phyloP scores from a whole-genome alignment of 495 filamentous ascomycete species.

The Penicillium cinerascens region DNA sequence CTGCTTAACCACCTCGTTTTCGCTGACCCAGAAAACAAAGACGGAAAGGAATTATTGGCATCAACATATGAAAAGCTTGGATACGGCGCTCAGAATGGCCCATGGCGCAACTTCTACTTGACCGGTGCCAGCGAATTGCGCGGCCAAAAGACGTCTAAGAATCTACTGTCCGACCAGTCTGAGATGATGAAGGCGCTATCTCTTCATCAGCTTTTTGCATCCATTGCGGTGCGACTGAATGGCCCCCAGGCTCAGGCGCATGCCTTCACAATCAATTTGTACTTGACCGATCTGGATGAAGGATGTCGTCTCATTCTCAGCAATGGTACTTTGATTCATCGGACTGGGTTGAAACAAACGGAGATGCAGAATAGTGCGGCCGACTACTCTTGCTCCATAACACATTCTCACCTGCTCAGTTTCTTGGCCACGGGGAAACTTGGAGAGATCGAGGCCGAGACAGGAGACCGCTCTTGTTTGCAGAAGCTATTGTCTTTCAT shows the following conservation, averaged over 20 bases:
- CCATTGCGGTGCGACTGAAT: constrained; percentile 12
- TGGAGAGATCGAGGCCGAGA: no score
- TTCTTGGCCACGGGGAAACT: no score
- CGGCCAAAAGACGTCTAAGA: neutral
- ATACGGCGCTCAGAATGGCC: constrained; percentile 19
- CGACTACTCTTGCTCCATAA: neutral
- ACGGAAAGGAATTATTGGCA: constrained; percentile 5
- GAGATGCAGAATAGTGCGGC: no score
- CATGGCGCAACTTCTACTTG: constrained; percentile 22
- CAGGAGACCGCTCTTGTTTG: no score
- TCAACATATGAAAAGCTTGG: constrained; percentile 20
- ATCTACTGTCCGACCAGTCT: neutral
- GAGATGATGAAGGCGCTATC: constrained; percentile 1
- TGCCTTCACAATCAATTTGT: constrained; percentile 7
- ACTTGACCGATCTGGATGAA: constrained; percentile 8
- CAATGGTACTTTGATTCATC: constrained; percentile 14
- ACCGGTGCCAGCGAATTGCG: constrained; percentile 12
- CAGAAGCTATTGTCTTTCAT: no score
- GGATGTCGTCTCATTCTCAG: constrained; percentile 13
- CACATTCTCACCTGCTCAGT: neutral
- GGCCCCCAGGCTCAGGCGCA: constrained; percentile 5
- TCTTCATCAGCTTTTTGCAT: constrained; percentile 12
- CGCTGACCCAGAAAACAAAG: constrained; percentile 3
- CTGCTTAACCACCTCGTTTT: constrained; percentile 22
- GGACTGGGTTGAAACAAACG: neutral